Conservation (phyloP, 2,329 filamentous ascomycete species). For the Aspergillus tanneri region DNA sequence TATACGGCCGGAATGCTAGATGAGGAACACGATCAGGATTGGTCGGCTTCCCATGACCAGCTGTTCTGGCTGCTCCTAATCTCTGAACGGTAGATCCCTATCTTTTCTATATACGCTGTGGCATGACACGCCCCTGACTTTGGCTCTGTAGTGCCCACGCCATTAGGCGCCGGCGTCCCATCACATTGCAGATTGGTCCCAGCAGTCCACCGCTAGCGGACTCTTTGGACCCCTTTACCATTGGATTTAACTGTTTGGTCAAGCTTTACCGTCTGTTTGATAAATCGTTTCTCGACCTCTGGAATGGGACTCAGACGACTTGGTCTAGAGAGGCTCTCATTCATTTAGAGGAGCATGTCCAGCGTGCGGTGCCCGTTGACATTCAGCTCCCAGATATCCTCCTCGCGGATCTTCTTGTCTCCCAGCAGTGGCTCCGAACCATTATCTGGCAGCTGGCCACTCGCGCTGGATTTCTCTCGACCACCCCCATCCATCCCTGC, state of each 20-base stretch:
- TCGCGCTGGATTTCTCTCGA: conserved; percentile 65
- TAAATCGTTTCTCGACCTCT: conserved; percentile 62
- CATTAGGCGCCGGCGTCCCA: conserved; percentile 62
- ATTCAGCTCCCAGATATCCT: conserved; percentile 61
- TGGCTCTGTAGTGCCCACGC: conserved; percentile 60
- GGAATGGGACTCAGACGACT: conserved; percentile 57
- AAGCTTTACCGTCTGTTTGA: conserved; percentile 63
- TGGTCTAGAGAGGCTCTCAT: conserved; percentile 49
- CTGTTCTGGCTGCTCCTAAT: conserved; percentile 68
- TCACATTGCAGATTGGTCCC: conserved; percentile 61
- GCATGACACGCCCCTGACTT: conserved; percentile 33
- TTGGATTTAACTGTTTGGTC: conserved; percentile 61
- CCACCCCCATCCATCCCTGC: conserved; percentile 56
- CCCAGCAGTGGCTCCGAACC: conserved; percentile 67
- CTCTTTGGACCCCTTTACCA: conserved; percentile 53
- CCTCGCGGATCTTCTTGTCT: conserved; percentile 65
- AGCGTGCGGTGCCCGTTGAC: conserved; percentile 53
- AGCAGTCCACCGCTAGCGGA: conserved; percentile 50
- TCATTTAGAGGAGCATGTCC: conserved; percentile 52
- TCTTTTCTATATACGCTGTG: neutral
- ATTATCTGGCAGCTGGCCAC: conserved; percentile 74
- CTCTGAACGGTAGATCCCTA: conserved; percentile 58
- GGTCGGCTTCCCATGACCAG: conserved; percentile 41
- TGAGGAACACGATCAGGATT: conserved; percentile 45
- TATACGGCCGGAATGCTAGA: conserved; percentile 53